phyloP scores from a whole-genome alignment of 345 rosid species.

The Trapa incisa region DNA sequence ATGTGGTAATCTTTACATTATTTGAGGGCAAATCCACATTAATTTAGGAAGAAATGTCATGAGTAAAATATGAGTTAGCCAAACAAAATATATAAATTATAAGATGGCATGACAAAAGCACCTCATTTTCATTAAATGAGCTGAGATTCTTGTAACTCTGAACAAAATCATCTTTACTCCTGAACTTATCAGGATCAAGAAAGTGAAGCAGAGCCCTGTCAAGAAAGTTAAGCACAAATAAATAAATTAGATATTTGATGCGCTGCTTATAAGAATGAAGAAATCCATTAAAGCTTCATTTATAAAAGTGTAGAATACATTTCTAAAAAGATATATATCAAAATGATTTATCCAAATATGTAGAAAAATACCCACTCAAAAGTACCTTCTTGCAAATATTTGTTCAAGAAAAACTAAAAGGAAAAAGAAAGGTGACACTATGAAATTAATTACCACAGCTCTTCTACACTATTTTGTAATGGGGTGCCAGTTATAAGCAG shows the following conservation, averaged over 20 bases:
- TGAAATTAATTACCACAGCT: slow-evolving; percentile 61
- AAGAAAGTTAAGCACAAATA: slow-evolving; percentile 2
- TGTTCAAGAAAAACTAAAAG: not conserved
- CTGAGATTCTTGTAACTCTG: slow-evolving; percentile 97
- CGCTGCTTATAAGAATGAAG: not conserved
- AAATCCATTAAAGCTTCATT: not conserved
- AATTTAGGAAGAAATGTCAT: not conserved
- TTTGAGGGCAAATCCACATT: not conserved
- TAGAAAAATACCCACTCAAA: not conserved
- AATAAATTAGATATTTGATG: not conserved
- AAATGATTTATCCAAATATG: not conserved
- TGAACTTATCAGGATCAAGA: slow-evolving; percentile 86
- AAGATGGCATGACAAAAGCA: slow-evolving; percentile 5
- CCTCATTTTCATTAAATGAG: slow-evolving; percentile 93
- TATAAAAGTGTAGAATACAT: not conserved
- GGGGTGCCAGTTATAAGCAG: slow-evolving; percentile 98
- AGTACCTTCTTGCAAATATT: not conserved
- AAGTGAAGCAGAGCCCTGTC: slow-evolving; percentile 96
- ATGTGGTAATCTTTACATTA: slow-evolving; percentile 6
- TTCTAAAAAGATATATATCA: not conserved
- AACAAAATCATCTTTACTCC: slow-evolving; percentile 84
- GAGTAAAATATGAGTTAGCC: not conserved
- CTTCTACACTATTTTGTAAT: slow-evolving; percentile 95
- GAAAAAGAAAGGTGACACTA: not conserved
- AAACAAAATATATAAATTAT: not conserved